These are phyloP conservation scores for Leccinum truebloodii DNA, from an alignment of 768 basidiomycete genomes.

Conservation along the genomic window DNA sequence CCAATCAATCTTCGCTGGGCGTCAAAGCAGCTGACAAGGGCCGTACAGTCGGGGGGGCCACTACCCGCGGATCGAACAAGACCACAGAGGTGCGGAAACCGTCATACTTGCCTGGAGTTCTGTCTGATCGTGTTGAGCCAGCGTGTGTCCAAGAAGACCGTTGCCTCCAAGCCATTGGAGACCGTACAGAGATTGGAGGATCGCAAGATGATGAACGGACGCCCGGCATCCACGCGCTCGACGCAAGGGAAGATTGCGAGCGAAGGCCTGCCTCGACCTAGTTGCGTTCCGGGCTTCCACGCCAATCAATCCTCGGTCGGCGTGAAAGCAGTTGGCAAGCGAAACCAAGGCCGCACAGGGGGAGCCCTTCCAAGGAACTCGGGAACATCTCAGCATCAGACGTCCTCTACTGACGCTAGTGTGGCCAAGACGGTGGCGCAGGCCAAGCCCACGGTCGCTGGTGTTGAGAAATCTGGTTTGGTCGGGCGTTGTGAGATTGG, in stretches of 20 bases:
- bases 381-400: too few species aligned
- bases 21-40: neutral
- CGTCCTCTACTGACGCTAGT: too few species aligned
- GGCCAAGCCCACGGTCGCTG: neutral
- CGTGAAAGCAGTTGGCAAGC: neutral
- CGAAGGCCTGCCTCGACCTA: neutral
- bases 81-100: neutral
- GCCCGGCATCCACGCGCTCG: neutral
- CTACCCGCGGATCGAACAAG: neutral
- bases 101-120: neutral
- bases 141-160: too few species aligned
- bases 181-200: too few species aligned
- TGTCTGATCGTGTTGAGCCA: neutral
- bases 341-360: too few species aligned
- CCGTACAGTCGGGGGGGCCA: too few species aligned
- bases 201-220: neutral
- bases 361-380: too few species aligned
- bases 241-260: neutral
- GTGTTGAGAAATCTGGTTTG: neutral
- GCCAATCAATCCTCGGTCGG: neutral
- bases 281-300: slow-evolving; percentile 1
- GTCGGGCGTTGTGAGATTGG: neutral
- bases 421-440: neutral
- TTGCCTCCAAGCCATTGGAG: too few species aligned
- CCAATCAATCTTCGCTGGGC: neutral